A percentile compares a stretch with the other conserved stretches of the same genome.
These are phyloP conservation scores for Fusarium buxicola DNA, from an alignment of 2,329 filamentous ascomycete genomes.

Conservation along the genomic window DNA sequence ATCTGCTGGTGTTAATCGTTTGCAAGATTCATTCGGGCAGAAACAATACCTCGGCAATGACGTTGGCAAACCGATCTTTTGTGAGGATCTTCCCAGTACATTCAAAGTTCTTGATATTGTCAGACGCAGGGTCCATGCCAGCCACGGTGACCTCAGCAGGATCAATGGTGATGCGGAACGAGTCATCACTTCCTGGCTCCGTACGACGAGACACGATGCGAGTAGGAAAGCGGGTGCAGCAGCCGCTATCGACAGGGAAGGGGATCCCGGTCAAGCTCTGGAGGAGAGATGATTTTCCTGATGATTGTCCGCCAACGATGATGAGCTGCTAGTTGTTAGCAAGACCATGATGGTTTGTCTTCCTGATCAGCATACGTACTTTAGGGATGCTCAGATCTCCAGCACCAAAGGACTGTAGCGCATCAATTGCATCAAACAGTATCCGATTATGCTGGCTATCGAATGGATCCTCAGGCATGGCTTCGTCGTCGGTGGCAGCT, in stretches of 20 bases:
- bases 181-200: conserved; percentile 42
- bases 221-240: conserved; percentile 54
- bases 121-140: conserved; percentile 34
- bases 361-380: conserved; percentile 33
- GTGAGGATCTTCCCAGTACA: conserved; percentile 42
- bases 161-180: conserved; percentile 49
- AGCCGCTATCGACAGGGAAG: conserved; percentile 48
- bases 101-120: conserved; percentile 39
- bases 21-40: too few relatives aligned
- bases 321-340: conserved; percentile 45
- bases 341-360: too few relatives aligned
- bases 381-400: conserved; percentile 51
- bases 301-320: conserved; percentile 53
- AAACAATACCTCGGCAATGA: conserved; percentile 47
- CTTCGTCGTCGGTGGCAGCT: background rate
- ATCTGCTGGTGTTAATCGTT: conserved; percentile 37
- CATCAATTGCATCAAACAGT: conserved; percentile 53
- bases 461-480: conserved; percentile 49
- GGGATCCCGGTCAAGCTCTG: conserved; percentile 53
- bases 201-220: conserved; percentile 53
- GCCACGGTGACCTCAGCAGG: conserved; percentile 40
- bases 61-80: conserved; percentile 43
- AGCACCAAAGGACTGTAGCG: conserved; percentile 49
- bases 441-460: conserved; percentile 50
- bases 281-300: conserved; percentile 54